Base-by-base conservation (phyloP, 176 grass and related monocot genomes). In the Aegilops tauschii region DNA sequence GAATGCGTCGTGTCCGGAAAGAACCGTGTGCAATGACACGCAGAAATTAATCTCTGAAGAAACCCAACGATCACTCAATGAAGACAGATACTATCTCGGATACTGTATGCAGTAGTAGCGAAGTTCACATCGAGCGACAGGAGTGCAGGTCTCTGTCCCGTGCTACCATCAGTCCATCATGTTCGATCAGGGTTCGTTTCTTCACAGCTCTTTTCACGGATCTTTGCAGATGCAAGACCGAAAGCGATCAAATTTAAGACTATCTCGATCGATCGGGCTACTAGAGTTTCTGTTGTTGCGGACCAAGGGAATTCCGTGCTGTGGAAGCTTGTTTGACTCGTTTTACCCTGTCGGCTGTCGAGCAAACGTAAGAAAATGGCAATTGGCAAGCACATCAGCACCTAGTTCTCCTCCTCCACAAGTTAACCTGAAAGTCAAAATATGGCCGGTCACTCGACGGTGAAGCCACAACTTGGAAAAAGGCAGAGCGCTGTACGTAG, bases 241-340 rank as follows among this genome's bases (percentile, higher is more conserved):
- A 88, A 61, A 83, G 69, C 30, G 78, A 75, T 81, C 28, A 29
- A 34, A 81, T 73, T 73, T 37, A 3, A 30, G 71, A 1, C 65
- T 1, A 34, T 69, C 30, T 35, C 30, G 65, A 20, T 35, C 30
- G 65, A 35, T 9, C 52, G 52, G 17, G 2, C 0, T 56, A 8
- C 52, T 18, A 2, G 0, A 54, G 1, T 54, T 20, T 58, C 6
- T 58, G 52, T 5, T 52, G 13, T 20, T 18, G 29, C 52, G 52
- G 14, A 37, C 36, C 36, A 14, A 20, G 2, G 4, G 45, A 58
- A 59, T 27, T 73, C 79, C 79, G 45, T 82, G 45, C 18, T 2
- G 45, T 6, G 27, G 6, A 87, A 87, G 85, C 21, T 72, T 42
- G 39, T 23, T 40, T 31, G 42, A 1, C 73, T 17, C 3, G 3